These are phyloP conservation scores for Violaceomyces palustris DNA, from an alignment of 1,284 basidiomycete species.

Conservation along the genomic window DNA sequence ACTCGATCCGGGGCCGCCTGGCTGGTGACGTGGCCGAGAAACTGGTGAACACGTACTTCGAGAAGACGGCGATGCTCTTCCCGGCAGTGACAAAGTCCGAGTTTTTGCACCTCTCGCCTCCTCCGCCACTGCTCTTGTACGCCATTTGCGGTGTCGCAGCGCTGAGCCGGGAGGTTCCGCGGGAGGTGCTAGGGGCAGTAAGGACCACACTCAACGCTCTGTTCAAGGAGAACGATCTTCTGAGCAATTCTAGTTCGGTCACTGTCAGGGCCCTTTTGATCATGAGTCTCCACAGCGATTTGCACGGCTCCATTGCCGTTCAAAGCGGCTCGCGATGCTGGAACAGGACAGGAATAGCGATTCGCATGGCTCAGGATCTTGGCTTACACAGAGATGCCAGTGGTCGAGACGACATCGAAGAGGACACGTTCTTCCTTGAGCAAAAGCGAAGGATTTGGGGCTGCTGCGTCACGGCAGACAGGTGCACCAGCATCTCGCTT, in stretches of 20 bases:
- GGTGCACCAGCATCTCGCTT: constrained; percentile 35
- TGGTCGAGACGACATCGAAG: constrained; percentile 37
- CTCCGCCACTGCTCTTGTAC: constrained; percentile 77
- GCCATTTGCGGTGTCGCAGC: constrained; percentile 87
- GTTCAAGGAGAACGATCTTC: constrained; percentile 73
- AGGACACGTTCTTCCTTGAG: constrained; percentile 42
- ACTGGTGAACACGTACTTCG: constrained; percentile 86
- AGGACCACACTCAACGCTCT: constrained; percentile 66
- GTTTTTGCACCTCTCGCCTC: constrained; percentile 67
- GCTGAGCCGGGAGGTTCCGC: constrained; percentile 74
- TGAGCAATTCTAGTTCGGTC: constrained; percentile 76
- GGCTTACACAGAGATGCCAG: constrained; percentile 45
- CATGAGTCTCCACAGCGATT: constrained; percentile 66
- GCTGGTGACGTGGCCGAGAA: constrained; percentile 57
- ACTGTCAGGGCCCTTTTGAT: constrained; percentile 87
- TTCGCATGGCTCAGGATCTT: constrained; percentile 48
- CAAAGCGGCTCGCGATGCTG: constrained; percentile 52
- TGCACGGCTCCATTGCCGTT: constrained; percentile 53
- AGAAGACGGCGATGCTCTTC: constrained; percentile 73
- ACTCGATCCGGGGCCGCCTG: constrained; percentile 34
- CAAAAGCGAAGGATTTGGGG: constrained; percentile 47
- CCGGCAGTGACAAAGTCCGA: constrained; percentile 82
- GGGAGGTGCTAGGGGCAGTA: constrained; percentile 74
- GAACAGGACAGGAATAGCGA: constrained; percentile 45
- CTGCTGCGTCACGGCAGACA: constrained; percentile 45